Evolutionary conservation across 306 rosid species (phyloP).

Genomic region (Fagus sylvatica): DNA sequence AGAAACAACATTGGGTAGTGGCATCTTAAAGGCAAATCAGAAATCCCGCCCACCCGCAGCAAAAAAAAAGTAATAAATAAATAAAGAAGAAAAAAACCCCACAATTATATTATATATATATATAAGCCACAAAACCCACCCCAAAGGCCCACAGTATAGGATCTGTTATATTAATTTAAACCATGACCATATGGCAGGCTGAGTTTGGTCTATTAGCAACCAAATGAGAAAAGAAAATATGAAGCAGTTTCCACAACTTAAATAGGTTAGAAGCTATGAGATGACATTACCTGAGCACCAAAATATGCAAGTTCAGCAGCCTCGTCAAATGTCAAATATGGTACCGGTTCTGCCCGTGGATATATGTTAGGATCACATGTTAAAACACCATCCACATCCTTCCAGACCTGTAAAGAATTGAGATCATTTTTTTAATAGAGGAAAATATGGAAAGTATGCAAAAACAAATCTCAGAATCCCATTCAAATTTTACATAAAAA

Average conservation of each 20-base stretch:
- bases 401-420: conserved; percentile 81
- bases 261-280: neutral
- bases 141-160: conserved; percentile 6
- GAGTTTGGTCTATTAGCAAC: conserved; percentile 11
- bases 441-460: conserved; percentile 7
- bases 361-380: conserved; percentile 90
- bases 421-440: conserved; percentile 7
- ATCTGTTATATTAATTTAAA: neutral
- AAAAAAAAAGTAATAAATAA: too few relatives aligned
- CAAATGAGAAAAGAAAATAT: conserved; percentile 19
- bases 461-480: conserved; percentile 8
- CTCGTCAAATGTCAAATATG: conserved; percentile 91
- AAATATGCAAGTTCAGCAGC: conserved; percentile 98
- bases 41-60: too few relatives aligned
- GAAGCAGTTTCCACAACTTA: neutral
- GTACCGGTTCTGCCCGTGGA: conserved; percentile 74
- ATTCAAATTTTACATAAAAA: conserved; percentile 10
- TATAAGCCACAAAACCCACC: conserved; percentile 16
- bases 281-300: conserved; percentile 87
- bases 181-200: conserved; percentile 4
- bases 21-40: too few relatives aligned
- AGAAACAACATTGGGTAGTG: too few relatives aligned
- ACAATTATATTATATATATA: neutral
- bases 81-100: neutral
- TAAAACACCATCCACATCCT: conserved; percentile 97